Evolutionary conservation across 805 yeast genomes (phyloP).

Genomic region (Candida broadrunensis): DNA sequence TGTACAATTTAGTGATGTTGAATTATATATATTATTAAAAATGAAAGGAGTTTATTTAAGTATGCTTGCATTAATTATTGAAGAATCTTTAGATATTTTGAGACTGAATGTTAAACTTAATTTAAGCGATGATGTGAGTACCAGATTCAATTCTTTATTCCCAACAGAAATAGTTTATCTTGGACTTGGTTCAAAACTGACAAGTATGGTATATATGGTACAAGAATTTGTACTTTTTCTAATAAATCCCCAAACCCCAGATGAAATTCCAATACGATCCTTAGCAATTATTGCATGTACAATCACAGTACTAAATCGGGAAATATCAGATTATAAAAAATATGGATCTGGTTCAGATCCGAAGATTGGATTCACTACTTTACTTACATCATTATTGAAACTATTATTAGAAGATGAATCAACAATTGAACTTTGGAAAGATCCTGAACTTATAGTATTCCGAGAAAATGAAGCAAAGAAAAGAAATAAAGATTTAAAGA

Average conservation of each 20-base stretch:
- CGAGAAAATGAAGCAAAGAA: constrained; percentile 12
- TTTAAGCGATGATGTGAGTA: constrained; percentile 6
- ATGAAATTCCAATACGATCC: constrained; percentile 8
- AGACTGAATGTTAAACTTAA: constrained; percentile 6
- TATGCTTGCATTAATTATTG: constrained; percentile 28
- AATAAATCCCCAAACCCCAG: not conserved
- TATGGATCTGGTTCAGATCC: constrained; percentile 12
- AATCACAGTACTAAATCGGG: constrained; percentile 22
- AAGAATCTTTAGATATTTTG: constrained; percentile 25
- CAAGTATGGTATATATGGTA: constrained; percentile 8
- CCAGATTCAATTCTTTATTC: constrained; percentile 17
- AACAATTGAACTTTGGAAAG: constrained; percentile 29
- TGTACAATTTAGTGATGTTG: constrained; percentile 4
- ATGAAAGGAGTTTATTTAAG: constrained; percentile 25
- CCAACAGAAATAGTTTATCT: constrained; percentile 17
- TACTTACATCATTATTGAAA: constrained; percentile 12
- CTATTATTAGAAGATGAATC: constrained; percentile 15
- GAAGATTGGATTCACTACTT: constrained; percentile 13
- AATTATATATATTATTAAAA: constrained; percentile 14
- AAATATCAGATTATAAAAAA: constrained; percentile 15
- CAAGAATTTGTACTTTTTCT: constrained; percentile 9
- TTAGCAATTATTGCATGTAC: constrained; percentile 15
- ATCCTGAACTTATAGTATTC: constrained; percentile 26
- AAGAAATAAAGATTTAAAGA: constrained; percentile 18
- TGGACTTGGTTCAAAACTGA: constrained; percentile 14